These are phyloP conservation scores for Globisporangium heterothallicum DNA, from an alignment of 352 stramenopile genomes.

Conservation along the genomic window DNA sequence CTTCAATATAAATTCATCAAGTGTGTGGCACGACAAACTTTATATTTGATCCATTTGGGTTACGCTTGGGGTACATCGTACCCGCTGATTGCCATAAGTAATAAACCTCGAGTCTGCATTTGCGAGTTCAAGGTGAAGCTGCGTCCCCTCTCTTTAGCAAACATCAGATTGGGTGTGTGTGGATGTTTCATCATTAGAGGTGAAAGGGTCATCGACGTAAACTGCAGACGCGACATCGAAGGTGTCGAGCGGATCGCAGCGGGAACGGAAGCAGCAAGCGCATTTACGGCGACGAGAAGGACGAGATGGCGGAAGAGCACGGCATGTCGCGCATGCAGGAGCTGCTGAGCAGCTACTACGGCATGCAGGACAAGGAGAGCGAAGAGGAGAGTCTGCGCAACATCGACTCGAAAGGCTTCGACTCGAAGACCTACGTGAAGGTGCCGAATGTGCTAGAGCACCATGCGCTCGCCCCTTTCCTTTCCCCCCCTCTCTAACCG, in stretches of 20 bases:
- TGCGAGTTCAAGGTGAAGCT: neutral
- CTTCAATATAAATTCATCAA: neutral
- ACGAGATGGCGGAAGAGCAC: constrained; percentile 32
- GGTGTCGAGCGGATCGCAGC: too few relatives aligned
- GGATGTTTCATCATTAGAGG: neutral
- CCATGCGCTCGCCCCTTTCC: too few relatives aligned
- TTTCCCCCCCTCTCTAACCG: neutral
- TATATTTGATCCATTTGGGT: neutral
- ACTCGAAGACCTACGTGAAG: constrained; percentile 71
- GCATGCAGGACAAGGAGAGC: constrained; percentile 70
- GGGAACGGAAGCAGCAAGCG: neutral
- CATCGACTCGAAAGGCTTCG: constrained; percentile 73
- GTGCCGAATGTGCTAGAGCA: constrained; percentile 12
- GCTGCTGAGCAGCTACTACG: constrained; percentile 87
- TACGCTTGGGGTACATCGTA: neutral
- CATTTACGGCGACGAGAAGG: neutral
- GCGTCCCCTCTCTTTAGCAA: neutral
- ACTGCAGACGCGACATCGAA: too few relatives aligned
- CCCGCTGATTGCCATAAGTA: neutral
- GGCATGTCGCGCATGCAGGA: constrained; percentile 85
- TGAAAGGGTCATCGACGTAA: too few relatives aligned
- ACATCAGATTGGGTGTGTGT: neutral
- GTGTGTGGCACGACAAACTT: neutral
- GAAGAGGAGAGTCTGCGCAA: constrained; percentile 58
- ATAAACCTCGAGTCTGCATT: too few relatives aligned